phyloP scores from a whole-genome alignment of 257 asterid genomes.

The Ajuga chamaepitys region DNA sequence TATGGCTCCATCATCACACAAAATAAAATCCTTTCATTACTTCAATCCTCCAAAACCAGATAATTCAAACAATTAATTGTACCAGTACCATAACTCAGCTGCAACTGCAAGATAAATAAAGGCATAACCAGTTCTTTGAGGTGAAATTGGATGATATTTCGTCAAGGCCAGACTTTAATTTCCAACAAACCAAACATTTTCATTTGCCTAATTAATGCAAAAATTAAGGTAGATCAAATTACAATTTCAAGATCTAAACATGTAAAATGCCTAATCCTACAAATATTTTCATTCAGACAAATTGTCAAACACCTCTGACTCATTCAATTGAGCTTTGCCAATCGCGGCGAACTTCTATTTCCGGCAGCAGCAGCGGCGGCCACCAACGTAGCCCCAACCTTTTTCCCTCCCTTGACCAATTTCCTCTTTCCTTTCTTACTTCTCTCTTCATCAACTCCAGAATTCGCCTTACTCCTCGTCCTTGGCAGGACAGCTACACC shows the following conservation, averaged over 20 bases:
- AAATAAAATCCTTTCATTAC: too few species aligned
- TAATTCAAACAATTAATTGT: too few species aligned
- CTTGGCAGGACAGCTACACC: slow-evolving; percentile 11
- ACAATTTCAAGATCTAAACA: background rate
- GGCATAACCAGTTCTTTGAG: too few species aligned
- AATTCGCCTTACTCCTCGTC: slow-evolving; percentile 25
- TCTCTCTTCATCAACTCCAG: slow-evolving; percentile 2
- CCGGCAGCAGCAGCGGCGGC: slow-evolving; percentile 21
- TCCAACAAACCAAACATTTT: background rate
- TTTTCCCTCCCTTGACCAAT: slow-evolving; percentile 23
- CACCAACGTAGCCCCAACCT: slow-evolving; percentile 14
- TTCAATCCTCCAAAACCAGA: too few species aligned
- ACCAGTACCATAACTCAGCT: too few species aligned
- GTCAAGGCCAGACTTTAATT: too few species aligned
- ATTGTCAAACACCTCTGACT: slow-evolving; percentile 19
- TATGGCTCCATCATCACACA: too few species aligned
- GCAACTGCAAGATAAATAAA: too few species aligned
- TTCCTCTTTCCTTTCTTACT: slow-evolving; percentile 16
- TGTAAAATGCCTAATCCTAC: background rate
- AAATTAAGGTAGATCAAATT: background rate
- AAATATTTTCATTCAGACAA: slow-evolving; percentile 8
- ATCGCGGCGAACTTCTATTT: slow-evolving; percentile 58
- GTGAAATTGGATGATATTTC: too few species aligned
- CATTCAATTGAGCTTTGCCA: slow-evolving; percentile 19
- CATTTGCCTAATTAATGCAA: background rate